Percentiles rank a stretch among this genome's conserved stretches.
Conservation (phyloP, 306 rosid genomes). For the Cicer yamashitae region DNA sequence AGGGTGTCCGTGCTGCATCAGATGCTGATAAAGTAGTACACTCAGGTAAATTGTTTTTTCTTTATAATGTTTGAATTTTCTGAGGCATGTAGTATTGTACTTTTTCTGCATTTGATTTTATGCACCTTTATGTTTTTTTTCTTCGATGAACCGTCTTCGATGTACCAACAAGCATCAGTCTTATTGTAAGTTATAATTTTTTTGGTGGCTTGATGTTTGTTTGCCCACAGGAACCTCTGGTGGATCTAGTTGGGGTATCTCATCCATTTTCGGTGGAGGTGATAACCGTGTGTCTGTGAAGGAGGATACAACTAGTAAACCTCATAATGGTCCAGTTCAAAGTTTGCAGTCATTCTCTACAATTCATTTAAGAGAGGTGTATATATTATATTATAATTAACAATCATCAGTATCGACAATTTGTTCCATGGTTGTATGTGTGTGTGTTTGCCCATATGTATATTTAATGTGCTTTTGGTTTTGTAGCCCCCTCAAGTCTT, state of each 20-base stretch:
- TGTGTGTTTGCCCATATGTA: neutral
- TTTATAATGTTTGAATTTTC: conserved; percentile 12
- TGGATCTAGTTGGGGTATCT: conserved; percentile 79
- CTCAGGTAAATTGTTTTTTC: conserved; percentile 59
- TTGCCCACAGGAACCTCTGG: conserved; percentile 59
- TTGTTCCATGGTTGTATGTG: conserved; percentile 20
- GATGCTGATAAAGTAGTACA: conserved; percentile 69
- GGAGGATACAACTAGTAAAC: conserved; percentile 59
- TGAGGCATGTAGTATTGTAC: neutral
- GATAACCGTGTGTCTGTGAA: conserved; percentile 66
- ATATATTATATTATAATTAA: conserved; percentile 6
- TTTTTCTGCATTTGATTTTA: conserved; percentile 13
- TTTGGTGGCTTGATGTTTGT: conserved; percentile 35
- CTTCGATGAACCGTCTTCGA: conserved; percentile 20
- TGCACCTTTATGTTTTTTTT: neutral
- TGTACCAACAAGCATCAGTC: conserved; percentile 18
- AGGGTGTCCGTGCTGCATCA: conserved; percentile 65
- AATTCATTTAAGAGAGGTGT: conserved; percentile 91
- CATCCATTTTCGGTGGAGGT: conserved; percentile 77
- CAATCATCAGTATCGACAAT: conserved; percentile 22
- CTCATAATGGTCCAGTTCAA: conserved; percentile 62
- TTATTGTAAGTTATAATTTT: conserved; percentile 4
- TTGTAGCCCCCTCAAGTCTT: conserved; percentile 83
- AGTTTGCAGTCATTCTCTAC: conserved; percentile 59
- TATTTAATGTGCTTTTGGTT: conserved; percentile 35